Evolutionary conservation across 2,329 filamentous ascomycete genomes (phyloP).

Genomic region (Cladorrhinum sp.): DNA sequence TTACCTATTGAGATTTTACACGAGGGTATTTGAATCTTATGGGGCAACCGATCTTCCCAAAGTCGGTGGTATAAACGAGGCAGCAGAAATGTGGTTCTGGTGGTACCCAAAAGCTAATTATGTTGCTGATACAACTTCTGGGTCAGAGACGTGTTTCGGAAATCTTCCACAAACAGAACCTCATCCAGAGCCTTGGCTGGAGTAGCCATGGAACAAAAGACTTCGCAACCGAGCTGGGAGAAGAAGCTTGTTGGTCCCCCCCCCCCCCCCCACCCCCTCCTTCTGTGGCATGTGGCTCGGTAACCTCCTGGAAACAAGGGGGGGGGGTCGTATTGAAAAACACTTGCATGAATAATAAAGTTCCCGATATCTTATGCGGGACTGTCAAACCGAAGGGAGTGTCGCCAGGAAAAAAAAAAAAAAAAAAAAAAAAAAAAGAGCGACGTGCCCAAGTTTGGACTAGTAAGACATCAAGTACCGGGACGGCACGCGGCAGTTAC

Average conservation of each 20-base stretch:
- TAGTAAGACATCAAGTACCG: background rate
- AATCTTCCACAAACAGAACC: background rate
- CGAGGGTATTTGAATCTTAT: background rate
- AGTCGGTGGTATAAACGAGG: background rate
- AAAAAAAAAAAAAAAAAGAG: background rate
- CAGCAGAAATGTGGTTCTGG: background rate
- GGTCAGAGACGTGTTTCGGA: background rate
- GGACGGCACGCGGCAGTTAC: background rate
- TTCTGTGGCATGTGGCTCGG: background rate
- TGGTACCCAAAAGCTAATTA: background rate
- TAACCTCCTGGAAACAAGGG: background rate
- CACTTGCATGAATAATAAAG: background rate
- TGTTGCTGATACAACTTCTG: background rate
- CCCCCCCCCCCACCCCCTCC: too few species aligned
- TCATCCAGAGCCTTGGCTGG: background rate
- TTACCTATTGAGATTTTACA: background rate
- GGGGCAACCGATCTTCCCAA: background rate
- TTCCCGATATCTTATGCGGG: background rate
- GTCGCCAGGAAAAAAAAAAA: background rate
- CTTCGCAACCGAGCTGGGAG: background rate
- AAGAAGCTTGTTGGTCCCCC: background rate
- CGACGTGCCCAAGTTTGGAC: background rate
- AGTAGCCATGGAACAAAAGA: background rate
- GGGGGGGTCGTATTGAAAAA: background rate
- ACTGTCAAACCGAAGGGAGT: background rate